Evolutionary conservation across 2,329 filamentous ascomycete species (phyloP).

Genomic region (Daldinia sp.): DNA sequence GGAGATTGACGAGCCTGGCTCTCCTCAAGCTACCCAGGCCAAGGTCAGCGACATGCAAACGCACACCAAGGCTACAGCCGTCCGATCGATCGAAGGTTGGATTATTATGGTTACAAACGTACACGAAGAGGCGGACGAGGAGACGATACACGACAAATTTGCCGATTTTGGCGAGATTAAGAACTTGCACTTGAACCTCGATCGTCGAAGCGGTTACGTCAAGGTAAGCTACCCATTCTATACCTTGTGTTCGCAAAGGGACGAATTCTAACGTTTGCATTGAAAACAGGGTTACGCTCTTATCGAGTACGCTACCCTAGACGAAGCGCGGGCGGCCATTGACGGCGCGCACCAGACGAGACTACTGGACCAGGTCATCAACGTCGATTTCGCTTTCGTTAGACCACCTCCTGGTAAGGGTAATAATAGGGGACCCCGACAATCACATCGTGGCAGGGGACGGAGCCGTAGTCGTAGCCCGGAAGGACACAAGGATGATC

Average conservation of each 20-base stretch:
- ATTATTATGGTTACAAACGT: constrained; percentile 88
- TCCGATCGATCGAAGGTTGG: constrained; percentile 89
- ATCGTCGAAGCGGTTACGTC: constrained; percentile 83
- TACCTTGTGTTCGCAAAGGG: background rate
- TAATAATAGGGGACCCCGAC: constrained; percentile 52
- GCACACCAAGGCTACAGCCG: constrained; percentile 76
- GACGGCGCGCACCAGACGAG: constrained; percentile 80
- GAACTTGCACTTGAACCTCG: constrained; percentile 84
- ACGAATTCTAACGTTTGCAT: constrained; percentile 4
- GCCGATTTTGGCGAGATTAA: constrained; percentile 87
- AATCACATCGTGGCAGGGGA: constrained; percentile 52
- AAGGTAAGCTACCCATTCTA: constrained; percentile 63
- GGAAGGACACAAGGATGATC: constrained; percentile 47
- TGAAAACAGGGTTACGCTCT: constrained; percentile 76
- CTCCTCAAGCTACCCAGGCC: constrained; percentile 50
- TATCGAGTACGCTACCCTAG: constrained; percentile 82
- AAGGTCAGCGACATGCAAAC: constrained; percentile 75
- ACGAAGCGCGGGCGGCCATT: constrained; percentile 83
- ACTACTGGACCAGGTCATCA: constrained; percentile 81
- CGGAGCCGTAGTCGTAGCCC: constrained; percentile 56
- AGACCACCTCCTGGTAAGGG: constrained; percentile 74
- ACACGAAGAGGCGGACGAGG: constrained; percentile 86
- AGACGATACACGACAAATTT: constrained; percentile 82
- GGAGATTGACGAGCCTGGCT: constrained; percentile 63
- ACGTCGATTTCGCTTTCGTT: constrained; percentile 87